Conservation (phyloP, 495 filamentous ascomycete species). For the Podospora appendiculata region DNA sequence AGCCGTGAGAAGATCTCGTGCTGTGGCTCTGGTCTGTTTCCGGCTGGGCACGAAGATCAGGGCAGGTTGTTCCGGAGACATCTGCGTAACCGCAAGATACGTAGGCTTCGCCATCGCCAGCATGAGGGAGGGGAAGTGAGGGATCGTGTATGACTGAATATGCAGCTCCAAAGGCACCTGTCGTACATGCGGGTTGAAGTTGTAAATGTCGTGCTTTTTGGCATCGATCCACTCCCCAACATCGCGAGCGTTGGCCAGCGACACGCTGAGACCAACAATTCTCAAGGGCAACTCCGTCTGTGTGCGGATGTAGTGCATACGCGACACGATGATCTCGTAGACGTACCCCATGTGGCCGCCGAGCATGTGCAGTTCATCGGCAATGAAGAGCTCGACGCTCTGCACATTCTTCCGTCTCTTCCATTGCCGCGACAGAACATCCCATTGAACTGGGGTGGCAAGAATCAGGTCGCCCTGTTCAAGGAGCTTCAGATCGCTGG, state of each 20-base stretch:
- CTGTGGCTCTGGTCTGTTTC: conserved; percentile 84
- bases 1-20: conserved; percentile 78
- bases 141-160: conserved; percentile 91
- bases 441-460: conserved; percentile 91
- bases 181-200: conserved; percentile 89
- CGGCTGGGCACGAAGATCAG: conserved; percentile 87
- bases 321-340: conserved; percentile 92
- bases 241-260: conserved; percentile 86
- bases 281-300: conserved; percentile 80
- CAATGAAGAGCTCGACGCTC: conserved; percentile 84
- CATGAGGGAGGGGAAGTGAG: conserved; percentile 97
- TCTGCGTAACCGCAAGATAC: conserved; percentile 75
- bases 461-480: conserved; percentile 86
- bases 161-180: conserved; percentile 86
- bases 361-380: conserved; percentile 94
- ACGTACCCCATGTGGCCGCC: conserved; percentile 83
- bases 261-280: conserved; percentile 85
- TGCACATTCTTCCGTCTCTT: conserved; percentile 92
- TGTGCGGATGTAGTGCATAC: conserved; percentile 92
- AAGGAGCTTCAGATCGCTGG: conserved; percentile 82
- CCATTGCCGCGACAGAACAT: conserved; percentile 92
- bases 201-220: conserved; percentile 97
- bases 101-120: conserved; percentile 94
- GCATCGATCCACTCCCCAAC: conserved; percentile 98
- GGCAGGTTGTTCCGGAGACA: conserved; percentile 81